Base-by-base conservation (phyloP, 2,329 filamentous ascomycete genomes). In the Penicillium nordicum region DNA sequence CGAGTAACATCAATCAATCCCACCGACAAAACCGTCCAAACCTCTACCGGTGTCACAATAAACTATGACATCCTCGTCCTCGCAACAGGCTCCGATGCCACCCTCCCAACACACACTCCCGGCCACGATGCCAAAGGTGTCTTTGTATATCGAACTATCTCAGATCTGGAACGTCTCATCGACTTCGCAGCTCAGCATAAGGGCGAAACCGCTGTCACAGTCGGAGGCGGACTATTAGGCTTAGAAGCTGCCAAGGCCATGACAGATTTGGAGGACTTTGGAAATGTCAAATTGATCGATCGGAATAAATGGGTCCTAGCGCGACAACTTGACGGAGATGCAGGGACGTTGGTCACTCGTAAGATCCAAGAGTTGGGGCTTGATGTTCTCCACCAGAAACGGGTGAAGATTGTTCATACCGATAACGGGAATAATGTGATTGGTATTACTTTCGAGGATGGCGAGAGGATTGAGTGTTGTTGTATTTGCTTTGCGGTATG, bases 171-270 rank as follows among this genome's bases (percentile, higher is more conserved):
- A 68, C 83, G 81, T 42, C 81, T 96, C 4, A 95, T 96, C 55
- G 78, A 80, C 1, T 96, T 88, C 68, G 85, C 90, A 0, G 80
- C 84, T 1, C 77, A 79, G 11, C 83, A 84, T 52, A 88, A 85
- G 63, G 89, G 85, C 5, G 84, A 86, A 2, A 82, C 83, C 2
- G 91, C 89, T 0, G 83, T 86, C 5, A 90, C 94, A 0, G 89
- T 96, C 4, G 92, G 92, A 25, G 92, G 92, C 50, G 92, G 92
- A 0, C 74, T 97, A 25, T 80, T 96, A 0, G 92, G 92, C 0
- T 82, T 97, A 0, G 92, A 96, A 75, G 92, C 92, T 2, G 92
- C 90, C 34, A 94, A 96, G 67, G 92, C 92, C 2, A 92, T 96
- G 89, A 87, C 92, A 78, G 91, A 96, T 68, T 78, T 96, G 9